Base-by-base conservation (phyloP, 2,329 filamentous ascomycete species). In the Lachnellula subtilissima region DNA sequence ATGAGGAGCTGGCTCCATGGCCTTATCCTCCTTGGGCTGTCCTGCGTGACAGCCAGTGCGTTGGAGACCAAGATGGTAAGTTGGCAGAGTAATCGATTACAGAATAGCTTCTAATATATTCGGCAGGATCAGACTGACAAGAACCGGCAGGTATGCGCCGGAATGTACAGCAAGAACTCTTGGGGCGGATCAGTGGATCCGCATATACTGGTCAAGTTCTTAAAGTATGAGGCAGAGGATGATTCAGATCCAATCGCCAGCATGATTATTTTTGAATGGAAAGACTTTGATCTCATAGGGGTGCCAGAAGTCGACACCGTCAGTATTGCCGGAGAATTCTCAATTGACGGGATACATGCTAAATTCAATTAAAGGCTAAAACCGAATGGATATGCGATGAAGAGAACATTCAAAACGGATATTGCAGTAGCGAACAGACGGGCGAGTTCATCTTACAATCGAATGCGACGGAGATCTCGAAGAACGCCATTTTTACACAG, bases 211-310 rank as follows among this genome's bases (percentile, higher is more conserved):
- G 81, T 91, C 71, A 91, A 90, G 69, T 95, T 96, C 68, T 74
- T 87, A 42, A 80, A 83, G 61, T 73, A 77, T 73, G 80, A 74
- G 69, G 78, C 74, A 71, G 72, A 82, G 66, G 75, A 81, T 56
- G 79, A 81, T 35, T 78, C 85, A 47, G 88, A 96, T 70, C 87
- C 89, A 5, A 78, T 90, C 45, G 87, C 91, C 62, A 95, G 91
- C 71, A 74, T 97, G 65, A 79, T 96, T 52, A 87, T 99, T 61
- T 99, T 96, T 72, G 93, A 99, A 74, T 99, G 92, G 90, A 85
- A 82, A 64, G 94, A 99, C 69, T 85, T 88, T 69, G 75, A 83
- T 51, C 78, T 93, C 54, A 85, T 99, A 61, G 92, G 93, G 45
- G 80, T 88, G 28, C 73, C 79, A 15, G 78, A 80, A 52, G 75